A percentile compares a stretch with the other conserved stretches of the same genome.
Conservation (phyloP, 768 basidiomycete genomes). For the Suillus subalutaceus region DNA sequence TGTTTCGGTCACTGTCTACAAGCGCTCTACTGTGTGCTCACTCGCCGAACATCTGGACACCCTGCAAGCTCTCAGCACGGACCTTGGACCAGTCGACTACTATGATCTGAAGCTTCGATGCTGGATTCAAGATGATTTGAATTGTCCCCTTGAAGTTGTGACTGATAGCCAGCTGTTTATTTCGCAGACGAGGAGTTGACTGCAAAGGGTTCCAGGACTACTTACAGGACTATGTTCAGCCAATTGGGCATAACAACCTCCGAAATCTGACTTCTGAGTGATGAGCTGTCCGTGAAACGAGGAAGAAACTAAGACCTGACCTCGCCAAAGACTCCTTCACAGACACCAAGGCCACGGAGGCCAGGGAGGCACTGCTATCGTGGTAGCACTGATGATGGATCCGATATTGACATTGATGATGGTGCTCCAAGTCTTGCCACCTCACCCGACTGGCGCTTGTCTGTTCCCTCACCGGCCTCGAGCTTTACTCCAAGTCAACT, state of each 20-base stretch:
- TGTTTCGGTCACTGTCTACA: background rate
- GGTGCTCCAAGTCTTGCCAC: too few relatives aligned
- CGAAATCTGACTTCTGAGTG: background rate
- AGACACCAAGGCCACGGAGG: background rate
- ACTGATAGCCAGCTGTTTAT: background rate
- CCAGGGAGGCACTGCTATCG: background rate
- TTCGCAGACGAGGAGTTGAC: background rate
- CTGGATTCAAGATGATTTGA: background rate
- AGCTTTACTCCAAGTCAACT: background rate
- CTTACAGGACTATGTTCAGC: background rate
- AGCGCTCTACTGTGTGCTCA: background rate
- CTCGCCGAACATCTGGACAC: background rate
- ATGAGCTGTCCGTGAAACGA: background rate
- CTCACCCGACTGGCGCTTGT: background rate
- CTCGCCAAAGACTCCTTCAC: background rate
- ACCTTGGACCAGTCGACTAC: too few relatives aligned
- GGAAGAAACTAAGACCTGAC: background rate
- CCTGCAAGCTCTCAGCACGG: background rate
- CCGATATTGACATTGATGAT: too few relatives aligned
- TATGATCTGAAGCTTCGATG: background rate
- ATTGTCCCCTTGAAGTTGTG: background rate
- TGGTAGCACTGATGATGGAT: background rate
- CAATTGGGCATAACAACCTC: background rate
- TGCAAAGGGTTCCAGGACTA: background rate
- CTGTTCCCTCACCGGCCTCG: background rate